A percentile compares a stretch with the other conserved stretches of the same genome.
Conservation (phyloP, 495 filamentous ascomycete species). For the Hyaloscypha finlandica region DNA sequence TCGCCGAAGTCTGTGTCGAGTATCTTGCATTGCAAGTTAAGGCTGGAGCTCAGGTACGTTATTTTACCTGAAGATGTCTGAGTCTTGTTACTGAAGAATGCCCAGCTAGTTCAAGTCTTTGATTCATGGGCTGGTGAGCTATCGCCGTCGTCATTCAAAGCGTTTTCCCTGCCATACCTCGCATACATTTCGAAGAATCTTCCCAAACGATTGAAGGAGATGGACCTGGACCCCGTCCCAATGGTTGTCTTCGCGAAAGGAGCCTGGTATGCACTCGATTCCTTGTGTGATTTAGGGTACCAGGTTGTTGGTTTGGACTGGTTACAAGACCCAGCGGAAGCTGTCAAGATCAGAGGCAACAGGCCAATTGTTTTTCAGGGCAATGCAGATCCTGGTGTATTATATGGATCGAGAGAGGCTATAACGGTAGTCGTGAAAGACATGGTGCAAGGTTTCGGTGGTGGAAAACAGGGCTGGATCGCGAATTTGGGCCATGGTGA, state of each 20-base stretch:
- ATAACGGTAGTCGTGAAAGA: constrained; percentile 78
- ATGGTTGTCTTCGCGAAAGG: constrained; percentile 99
- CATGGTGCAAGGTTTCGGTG: constrained; percentile 86
- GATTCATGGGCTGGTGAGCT: constrained; percentile 98
- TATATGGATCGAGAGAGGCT: constrained; percentile 80
- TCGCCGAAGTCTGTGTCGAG: constrained; percentile 88
- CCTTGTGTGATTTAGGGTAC: constrained; percentile 84
- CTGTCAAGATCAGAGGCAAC: constrained; percentile 71
- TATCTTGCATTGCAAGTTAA: constrained; percentile 90
- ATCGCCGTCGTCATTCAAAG: constrained; percentile 76
- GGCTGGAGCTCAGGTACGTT: constrained; percentile 76
- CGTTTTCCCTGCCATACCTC: constrained; percentile 85
- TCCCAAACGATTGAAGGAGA: constrained; percentile 67
- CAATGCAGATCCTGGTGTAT: constrained; percentile 90
- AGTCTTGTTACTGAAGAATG: neutral
- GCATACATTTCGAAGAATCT: constrained; percentile 77
- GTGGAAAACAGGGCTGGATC: constrained; percentile 87
- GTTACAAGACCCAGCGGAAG: constrained; percentile 86
- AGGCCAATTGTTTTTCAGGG: constrained; percentile 80
- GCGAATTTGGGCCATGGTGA: constrained; percentile 87
- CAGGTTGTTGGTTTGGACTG: constrained; percentile 94
- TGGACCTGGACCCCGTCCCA: constrained; percentile 77
- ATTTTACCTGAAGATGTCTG: neutral
- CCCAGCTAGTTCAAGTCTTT: constrained; percentile 90
- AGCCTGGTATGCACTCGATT: constrained; percentile 93